Conservation (phyloP, 140 eudicot species). For the Stevia rebaudiana region DNA sequence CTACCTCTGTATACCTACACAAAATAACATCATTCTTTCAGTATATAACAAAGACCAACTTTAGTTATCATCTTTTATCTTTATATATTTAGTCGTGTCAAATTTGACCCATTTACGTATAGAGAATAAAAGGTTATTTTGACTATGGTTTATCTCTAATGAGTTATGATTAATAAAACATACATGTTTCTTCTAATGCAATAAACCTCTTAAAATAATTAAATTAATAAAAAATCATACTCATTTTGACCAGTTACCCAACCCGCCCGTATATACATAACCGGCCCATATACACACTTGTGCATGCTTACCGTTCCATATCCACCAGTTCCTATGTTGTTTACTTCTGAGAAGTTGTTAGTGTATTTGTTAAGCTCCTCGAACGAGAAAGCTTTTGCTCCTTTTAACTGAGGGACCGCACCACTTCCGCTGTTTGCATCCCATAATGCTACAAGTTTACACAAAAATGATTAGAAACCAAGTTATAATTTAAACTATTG, state of each 20-base stretch:
- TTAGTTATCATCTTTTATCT: background rate
- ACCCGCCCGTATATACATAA: background rate
- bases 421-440: conserved; percentile 45
- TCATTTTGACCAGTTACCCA: background rate
- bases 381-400: conserved; percentile 62
- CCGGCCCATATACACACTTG: no score
- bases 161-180: background rate
- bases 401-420: conserved; percentile 63
- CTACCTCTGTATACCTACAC: conserved; percentile 79
- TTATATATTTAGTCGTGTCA: background rate
- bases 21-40: conserved; percentile 2
- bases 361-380: conserved; percentile 65
- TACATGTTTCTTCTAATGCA: no score
- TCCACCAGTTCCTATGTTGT: conserved; percentile 76
- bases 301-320: conserved; percentile 65
- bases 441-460: conserved; percentile 58
- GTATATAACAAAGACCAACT: background rate
- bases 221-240: conserved; percentile 6
- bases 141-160: background rate
- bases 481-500: background rate
- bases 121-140: background rate
- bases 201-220: background rate
- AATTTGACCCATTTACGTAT: background rate
- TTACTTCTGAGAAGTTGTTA: conserved; percentile 63
- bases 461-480: background rate